phyloP scores from a whole-genome alignment of 352 stramenopile species.

The Achlya hypogyna region DNA sequence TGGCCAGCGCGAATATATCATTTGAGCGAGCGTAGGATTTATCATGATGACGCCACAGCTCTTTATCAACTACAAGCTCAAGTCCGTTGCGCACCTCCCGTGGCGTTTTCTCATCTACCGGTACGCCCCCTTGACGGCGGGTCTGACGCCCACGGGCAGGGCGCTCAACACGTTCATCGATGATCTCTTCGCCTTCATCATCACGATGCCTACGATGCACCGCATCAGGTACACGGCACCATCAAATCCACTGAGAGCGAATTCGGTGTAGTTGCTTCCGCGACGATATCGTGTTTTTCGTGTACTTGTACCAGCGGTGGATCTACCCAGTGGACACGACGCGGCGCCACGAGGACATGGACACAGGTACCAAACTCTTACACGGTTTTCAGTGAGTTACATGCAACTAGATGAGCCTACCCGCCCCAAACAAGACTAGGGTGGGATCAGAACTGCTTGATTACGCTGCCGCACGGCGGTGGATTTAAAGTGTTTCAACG shows the following conservation, averaged over 20 bases:
- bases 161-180: constrained; percentile 92
- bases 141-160: constrained; percentile 31
- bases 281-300: constrained; percentile 86
- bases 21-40: constrained; percentile 38
- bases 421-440: not conserved
- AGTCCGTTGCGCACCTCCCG: constrained; percentile 84
- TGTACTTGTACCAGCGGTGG: constrained; percentile 88
- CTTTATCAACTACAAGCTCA: constrained; percentile 91
- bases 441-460: no score
- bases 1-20: not conserved
- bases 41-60: constrained; percentile 88
- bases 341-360: constrained; percentile 21
- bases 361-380: not conserved
- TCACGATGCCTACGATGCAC: constrained; percentile 88
- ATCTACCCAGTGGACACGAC: constrained; percentile 78
- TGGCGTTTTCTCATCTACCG: constrained; percentile 94
- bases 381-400: not conserved
- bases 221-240: constrained; percentile 42
- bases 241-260: not conserved
- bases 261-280: constrained; percentile 48
- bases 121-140: not conserved
- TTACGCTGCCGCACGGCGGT: no score
- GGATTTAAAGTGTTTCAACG: not conserved
- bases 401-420: not conserved
- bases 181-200: constrained; percentile 87